phyloP scores from a whole-genome alignment of 164 flowering plant genomes.

The Paratinospora sagittata region DNA sequence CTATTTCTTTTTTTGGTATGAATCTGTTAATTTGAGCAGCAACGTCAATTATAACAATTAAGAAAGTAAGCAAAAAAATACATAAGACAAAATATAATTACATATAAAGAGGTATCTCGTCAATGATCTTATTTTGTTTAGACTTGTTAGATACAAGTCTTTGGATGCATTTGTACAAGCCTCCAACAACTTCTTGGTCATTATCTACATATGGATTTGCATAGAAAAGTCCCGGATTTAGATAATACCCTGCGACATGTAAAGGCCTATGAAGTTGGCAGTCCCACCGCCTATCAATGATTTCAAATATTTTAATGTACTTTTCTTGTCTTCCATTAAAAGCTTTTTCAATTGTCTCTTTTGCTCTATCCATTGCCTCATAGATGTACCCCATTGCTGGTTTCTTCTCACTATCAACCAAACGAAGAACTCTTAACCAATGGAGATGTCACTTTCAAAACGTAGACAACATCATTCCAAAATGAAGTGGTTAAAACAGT shows the following conservation, averaged over 20 bases:
- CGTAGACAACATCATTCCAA: constrained; percentile 6
- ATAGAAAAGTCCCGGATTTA: background rate
- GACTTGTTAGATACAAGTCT: background rate
- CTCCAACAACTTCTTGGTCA: background rate
- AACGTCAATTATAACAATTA: too few species aligned
- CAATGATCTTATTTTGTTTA: background rate
- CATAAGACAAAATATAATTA: too few species aligned
- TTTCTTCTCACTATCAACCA: constrained; percentile 20
- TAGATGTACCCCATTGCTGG: constrained; percentile 19
- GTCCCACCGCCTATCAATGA: background rate
- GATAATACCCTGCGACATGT: background rate
- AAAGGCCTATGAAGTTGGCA: background rate
- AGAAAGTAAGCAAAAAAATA: too few species aligned
- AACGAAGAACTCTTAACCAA: constrained; percentile 14
- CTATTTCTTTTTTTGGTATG: background rate
- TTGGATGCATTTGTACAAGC: background rate
- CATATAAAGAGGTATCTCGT: background rate
- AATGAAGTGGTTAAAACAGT: constrained; percentile 4
- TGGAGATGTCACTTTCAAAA: constrained; percentile 6
- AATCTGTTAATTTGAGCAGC: background rate
- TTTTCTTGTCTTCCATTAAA: background rate
- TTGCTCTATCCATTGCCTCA: constrained; percentile 20
- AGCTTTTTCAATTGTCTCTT: constrained; percentile 9
- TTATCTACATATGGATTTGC: background rate
- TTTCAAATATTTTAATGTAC: background rate